These are phyloP conservation scores for Mycena galericulata DNA, from an alignment of 768 basidiomycete genomes.

Conservation along the genomic window DNA sequence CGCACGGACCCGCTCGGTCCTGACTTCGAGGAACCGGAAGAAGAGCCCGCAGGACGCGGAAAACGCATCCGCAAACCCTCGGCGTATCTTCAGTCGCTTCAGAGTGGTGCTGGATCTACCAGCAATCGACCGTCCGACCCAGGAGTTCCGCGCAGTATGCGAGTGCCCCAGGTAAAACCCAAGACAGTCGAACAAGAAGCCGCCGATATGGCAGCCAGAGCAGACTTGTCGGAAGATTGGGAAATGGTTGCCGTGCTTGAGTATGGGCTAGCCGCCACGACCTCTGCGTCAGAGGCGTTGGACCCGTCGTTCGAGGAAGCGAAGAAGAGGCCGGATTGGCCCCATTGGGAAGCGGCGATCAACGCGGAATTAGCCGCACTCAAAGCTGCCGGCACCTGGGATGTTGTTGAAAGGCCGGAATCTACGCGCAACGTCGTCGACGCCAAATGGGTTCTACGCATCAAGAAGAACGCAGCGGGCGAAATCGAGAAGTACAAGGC, in stretches of 20 bases:
- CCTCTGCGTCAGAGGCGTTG: conserved; percentile 32
- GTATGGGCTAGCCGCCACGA: conserved; percentile 29
- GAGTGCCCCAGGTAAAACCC: neutral
- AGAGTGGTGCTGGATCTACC: too few species aligned
- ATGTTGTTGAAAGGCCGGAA: conserved; percentile 39
- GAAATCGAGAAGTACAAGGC: too few species aligned
- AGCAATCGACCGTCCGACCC: too few species aligned
- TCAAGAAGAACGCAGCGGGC: too few species aligned
- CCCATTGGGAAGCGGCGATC: conserved; percentile 38
- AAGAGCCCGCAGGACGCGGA: too few species aligned
- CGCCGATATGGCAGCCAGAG: neutral
- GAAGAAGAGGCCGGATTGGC: too few species aligned
- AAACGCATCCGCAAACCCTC: too few species aligned
- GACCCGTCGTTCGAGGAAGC: conserved; percentile 32
- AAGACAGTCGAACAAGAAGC: neutral
- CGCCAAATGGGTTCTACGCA: too few species aligned
- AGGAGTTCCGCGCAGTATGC: too few species aligned
- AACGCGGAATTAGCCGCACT: conserved; percentile 32
- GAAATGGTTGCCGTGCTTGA: conserved; percentile 13
- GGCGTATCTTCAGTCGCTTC: too few species aligned
- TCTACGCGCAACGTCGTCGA: conserved; percentile 43
- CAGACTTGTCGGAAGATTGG: neutral
- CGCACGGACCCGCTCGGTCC: neutral
- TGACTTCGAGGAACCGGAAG: conserved; percentile 11
- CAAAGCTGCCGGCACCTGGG: conserved; percentile 52